phyloP scores from a whole-genome alignment of 2,329 filamentous ascomycete genomes.

The Claviceps capensis region DNA sequence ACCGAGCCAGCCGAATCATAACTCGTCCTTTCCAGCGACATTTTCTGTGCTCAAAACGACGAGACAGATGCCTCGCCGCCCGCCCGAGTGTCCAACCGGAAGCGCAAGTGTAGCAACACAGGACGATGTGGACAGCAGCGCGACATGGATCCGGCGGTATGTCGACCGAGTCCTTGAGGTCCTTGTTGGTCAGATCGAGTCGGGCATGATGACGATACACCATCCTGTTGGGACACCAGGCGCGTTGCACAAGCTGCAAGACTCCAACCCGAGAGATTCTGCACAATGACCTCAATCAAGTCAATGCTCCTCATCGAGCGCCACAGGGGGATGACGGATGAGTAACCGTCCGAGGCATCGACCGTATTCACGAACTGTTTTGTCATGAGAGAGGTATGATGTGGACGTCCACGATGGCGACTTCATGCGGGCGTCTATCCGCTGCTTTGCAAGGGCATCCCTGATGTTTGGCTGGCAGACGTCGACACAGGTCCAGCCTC shows the following conservation, averaged over 20 bases:
- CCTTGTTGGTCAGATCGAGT: neutral
- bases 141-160: neutral
- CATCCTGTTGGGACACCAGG: neutral
- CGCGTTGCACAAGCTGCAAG: neutral
- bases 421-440: no score
- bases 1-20: no score
- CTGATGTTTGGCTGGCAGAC: neutral
- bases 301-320: neutral
- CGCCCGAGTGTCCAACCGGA: neutral
- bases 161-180: neutral
- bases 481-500: neutral
- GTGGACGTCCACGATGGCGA: slow-evolving; percentile 4
- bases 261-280: neutral
- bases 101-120: neutral
- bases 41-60: neutral
- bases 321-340: slow-evolving; percentile 1
- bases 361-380: neutral
- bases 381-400: slow-evolving; percentile 6
- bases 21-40: neutral
- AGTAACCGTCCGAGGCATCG: neutral
- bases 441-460: neutral
- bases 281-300: neutral
- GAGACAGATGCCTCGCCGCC: neutral
- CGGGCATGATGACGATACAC: neutral
- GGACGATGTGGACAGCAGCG: neutral